These are phyloP conservation scores for Didymella arachidicola DNA, from an alignment of 2,329 filamentous ascomycete species.

Conservation along the genomic window DNA sequence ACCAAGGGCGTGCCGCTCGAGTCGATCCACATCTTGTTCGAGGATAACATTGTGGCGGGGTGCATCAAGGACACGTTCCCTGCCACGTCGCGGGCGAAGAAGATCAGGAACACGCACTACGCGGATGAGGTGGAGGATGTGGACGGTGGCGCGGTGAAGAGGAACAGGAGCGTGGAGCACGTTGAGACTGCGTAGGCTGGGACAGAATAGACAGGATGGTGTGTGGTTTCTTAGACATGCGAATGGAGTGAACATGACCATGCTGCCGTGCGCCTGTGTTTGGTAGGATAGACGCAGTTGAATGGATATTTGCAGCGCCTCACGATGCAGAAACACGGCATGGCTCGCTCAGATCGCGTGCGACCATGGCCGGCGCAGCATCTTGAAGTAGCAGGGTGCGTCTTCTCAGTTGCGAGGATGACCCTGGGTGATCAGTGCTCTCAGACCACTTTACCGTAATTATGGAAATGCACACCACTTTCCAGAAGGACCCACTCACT, in stretches of 20 bases:
- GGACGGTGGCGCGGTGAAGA: constrained; percentile 29
- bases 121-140: constrained; percentile 42
- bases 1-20: constrained; percentile 56
- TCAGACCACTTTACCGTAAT: constrained; percentile 1
- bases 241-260: too few species aligned
- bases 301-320: constrained; percentile 1
- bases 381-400: constrained; percentile 7
- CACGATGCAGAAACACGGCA: background rate
- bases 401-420: background rate
- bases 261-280: too few species aligned
- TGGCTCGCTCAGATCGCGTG: constrained; percentile 3
- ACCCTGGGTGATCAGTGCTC: background rate
- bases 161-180: constrained; percentile 38
- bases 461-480: background rate
- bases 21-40: constrained; percentile 53
- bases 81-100: constrained; percentile 47
- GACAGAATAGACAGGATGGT: background rate
- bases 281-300: too few species aligned
- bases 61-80: constrained; percentile 52
- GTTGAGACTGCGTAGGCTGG: constrained; percentile 36
- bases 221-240: background rate
- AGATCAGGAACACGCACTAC: constrained; percentile 42
- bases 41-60: constrained; percentile 53
- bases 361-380: constrained; percentile 2
- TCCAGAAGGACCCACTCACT: constrained; percentile 12